Percentiles rank a stretch among this genome's conserved stretches.
These are phyloP conservation scores for Nakataea oryzae DNA, from an alignment of 2,329 filamentous ascomycete genomes.

Conservation along the genomic window DNA sequence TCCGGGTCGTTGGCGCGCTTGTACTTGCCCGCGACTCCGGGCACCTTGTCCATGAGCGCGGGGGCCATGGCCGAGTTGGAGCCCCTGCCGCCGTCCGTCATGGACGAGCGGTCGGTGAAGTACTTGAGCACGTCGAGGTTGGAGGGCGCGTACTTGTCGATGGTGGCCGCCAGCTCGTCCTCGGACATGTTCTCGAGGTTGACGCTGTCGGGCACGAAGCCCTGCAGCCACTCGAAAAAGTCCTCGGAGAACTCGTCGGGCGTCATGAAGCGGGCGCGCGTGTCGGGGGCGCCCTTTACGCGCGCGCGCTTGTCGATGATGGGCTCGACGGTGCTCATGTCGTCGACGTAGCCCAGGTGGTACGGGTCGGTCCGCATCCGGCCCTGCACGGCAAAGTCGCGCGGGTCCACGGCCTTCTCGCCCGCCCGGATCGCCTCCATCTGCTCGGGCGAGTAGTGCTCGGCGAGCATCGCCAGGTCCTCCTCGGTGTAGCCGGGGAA, in stretches of 20 bases:
- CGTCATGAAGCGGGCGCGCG: constrained; percentile 49
- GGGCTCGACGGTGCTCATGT: constrained; percentile 68
- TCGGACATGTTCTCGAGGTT: constrained; percentile 12
- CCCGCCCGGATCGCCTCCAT: constrained; percentile 71
- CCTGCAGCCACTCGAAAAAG: constrained; percentile 35
- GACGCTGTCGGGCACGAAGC: constrained; percentile 19
- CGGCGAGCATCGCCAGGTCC: constrained; percentile 50
- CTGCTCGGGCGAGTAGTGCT: constrained; percentile 72
- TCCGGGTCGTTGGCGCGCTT: constrained; percentile 35
- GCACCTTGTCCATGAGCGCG: constrained; percentile 35
- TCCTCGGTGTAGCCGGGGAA: constrained; percentile 57
- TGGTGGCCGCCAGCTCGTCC: constrained; percentile 15
- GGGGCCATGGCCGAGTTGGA: constrained; percentile 33
- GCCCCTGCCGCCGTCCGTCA: constrained; percentile 20
- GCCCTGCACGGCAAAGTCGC: constrained; percentile 66
- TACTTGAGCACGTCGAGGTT: constrained; percentile 20
- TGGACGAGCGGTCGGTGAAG: constrained; percentile 22
- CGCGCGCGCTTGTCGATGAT: constrained; percentile 61
- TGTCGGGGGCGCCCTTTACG: constrained; percentile 37
- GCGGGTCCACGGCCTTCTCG: constrained; percentile 63
- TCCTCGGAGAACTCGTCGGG: constrained; percentile 51
- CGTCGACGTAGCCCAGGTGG: constrained; percentile 67
- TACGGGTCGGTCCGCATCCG: constrained; percentile 62
- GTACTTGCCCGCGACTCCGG: constrained; percentile 41
- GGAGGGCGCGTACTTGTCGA: constrained; percentile 17